These are phyloP conservation scores for Serendipita sp. DNA, from an alignment of 768 basidiomycete species.

Conservation along the genomic window DNA sequence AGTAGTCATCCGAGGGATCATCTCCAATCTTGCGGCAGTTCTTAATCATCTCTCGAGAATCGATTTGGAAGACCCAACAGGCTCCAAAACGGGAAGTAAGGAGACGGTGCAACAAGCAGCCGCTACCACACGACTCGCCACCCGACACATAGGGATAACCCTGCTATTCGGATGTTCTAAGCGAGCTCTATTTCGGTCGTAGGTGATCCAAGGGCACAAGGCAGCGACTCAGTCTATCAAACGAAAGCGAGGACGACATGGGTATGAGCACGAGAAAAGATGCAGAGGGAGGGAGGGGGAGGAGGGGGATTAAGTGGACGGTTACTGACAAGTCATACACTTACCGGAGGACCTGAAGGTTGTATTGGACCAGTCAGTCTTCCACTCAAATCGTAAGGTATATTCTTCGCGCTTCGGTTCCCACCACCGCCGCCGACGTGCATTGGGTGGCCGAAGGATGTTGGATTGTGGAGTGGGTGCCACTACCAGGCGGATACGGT, in stretches of 20 bases:
- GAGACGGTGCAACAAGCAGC: conserved; percentile 25
- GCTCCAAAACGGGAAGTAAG: conserved; percentile 16
- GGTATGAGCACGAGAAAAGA: no score
- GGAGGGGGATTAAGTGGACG: no score
- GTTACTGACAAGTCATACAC: conserved; percentile 16
- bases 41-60: conserved; percentile 26
- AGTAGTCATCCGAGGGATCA: conserved; percentile 26
- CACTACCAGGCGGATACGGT: no score
- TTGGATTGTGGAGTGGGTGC: background rate
- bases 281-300: no score
- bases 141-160: conserved; percentile 25
- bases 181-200: conserved; percentile 27
- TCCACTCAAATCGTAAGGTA: conserved; percentile 17
- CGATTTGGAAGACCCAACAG: conserved; percentile 27
- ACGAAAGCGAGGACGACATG: background rate
- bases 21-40: conserved; percentile 33
- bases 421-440: conserved; percentile 13
- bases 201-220: conserved; percentile 29
- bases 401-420: conserved; percentile 17
- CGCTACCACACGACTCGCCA: conserved; percentile 21
- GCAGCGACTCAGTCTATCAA: conserved; percentile 22
- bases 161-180: conserved; percentile 21
- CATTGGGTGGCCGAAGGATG: conserved; percentile 14
- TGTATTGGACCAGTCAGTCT: conserved; percentile 18
- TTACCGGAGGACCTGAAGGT: conserved; percentile 15